These are phyloP conservation scores for Phyllosticta citriasiana DNA, from an alignment of 2,329 filamentous ascomycete species.

Conservation along the genomic window DNA sequence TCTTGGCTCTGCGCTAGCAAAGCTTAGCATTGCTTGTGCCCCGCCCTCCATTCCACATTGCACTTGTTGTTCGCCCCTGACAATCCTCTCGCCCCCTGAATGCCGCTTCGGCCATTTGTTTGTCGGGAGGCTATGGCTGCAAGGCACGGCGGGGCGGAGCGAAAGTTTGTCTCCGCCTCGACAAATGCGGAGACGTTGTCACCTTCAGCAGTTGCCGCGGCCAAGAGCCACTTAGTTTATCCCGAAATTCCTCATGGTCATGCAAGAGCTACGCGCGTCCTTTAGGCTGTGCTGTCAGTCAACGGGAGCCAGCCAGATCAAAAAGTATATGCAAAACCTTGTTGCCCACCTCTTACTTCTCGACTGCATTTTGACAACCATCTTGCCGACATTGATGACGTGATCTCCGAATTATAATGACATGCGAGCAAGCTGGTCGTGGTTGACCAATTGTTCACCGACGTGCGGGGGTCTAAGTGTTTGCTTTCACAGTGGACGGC, in stretches of 20 bases:
- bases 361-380: not conserved
- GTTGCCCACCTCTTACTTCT: not conserved
- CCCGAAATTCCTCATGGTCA: not conserved
- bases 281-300: not conserved
- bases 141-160: not conserved
- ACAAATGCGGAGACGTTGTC: not conserved
- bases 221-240: not conserved
- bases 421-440: no score
- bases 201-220: not conserved
- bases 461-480: not conserved
- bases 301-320: not conserved
- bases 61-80: not conserved
- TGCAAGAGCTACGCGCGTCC: not conserved
- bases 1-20: not conserved
- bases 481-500: not conserved
- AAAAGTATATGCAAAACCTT: not conserved
- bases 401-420: not conserved
- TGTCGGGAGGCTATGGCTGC: not conserved
- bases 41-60: not conserved
- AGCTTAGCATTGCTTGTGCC: not conserved
- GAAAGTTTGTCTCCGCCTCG: not conserved
- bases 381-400: not conserved
- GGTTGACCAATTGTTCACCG: not conserved
- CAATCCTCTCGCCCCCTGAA: not conserved
- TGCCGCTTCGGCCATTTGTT: not conserved